Evolutionary conservation across 306 rosid genomes (phyloP).

Genomic region (Dalbergia oliveri): DNA sequence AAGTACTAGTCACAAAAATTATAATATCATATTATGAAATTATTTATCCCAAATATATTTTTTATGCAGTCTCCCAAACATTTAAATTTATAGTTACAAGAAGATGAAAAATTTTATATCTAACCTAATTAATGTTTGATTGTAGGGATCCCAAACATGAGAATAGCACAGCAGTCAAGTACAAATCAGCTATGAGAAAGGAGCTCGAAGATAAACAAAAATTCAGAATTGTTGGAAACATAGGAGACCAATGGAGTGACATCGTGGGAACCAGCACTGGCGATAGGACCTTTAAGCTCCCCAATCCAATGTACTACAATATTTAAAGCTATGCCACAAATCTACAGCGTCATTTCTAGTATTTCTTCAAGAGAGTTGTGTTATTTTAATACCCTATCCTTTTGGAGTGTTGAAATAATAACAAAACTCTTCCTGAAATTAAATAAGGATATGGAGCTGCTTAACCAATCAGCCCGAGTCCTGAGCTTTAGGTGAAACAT

Average conservation of each 20-base stretch:
- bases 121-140: not conserved
- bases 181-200: constrained; percentile 61
- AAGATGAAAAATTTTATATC: too few relatives aligned
- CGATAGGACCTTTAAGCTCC: constrained; percentile 68
- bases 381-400: too few relatives aligned
- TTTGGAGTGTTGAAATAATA: too few relatives aligned
- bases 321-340: constrained; percentile 27
- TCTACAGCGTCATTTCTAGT: not conserved
- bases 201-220: constrained; percentile 54
- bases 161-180: constrained; percentile 50
- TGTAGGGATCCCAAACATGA: constrained; percentile 48
- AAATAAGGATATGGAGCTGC: too few relatives aligned
- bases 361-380: not conserved
- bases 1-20: too few relatives aligned
- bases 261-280: constrained; percentile 56
- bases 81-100: too few relatives aligned
- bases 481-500: too few relatives aligned
- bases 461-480: too few relatives aligned
- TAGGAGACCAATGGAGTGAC: constrained; percentile 83
- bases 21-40: too few relatives aligned
- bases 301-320: constrained; percentile 73
- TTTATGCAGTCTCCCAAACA: too few relatives aligned
- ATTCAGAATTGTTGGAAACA: constrained; percentile 65
- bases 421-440: too few relatives aligned
- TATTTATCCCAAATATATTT: too few relatives aligned